These are phyloP conservation scores for Pichia deserticola DNA, from an alignment of 805 yeast genomes.

Conservation along the genomic window DNA sequence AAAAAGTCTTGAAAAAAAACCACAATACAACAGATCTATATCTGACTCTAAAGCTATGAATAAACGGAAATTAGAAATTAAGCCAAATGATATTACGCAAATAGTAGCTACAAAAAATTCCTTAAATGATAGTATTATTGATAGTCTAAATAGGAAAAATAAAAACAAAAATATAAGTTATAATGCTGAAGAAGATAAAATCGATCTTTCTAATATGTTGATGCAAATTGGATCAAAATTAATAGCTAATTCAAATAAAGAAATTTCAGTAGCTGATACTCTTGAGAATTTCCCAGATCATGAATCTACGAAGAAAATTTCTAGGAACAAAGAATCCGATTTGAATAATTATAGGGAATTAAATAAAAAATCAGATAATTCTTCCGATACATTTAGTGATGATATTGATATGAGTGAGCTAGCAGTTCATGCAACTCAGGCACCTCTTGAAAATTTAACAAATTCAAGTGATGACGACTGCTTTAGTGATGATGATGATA, in stretches of 20 bases:
- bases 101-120: slow-evolving; percentile 23
- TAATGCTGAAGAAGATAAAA: not conserved
- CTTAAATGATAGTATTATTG: slow-evolving; percentile 25
- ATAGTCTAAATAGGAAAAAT: slow-evolving; percentile 32
- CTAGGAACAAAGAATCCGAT: too few relatives aligned
- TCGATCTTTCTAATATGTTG: slow-evolving; percentile 22
- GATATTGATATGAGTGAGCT: slow-evolving; percentile 25
- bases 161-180: slow-evolving; percentile 14
- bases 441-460: not conserved
- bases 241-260: not conserved
- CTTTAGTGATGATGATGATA: slow-evolving; percentile 25
- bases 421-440: slow-evolving; percentile 1
- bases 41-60: not conserved
- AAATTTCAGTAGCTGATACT: too few relatives aligned
- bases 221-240: slow-evolving; percentile 18
- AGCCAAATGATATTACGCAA: slow-evolving; percentile 3
- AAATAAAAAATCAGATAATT: not conserved
- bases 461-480: slow-evolving; percentile 9
- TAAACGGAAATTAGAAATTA: not conserved
- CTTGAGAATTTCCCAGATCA: too few relatives aligned
- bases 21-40: not conserved
- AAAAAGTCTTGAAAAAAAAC: not conserved
- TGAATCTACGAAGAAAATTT: too few relatives aligned
- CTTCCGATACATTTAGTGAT: slow-evolving; percentile 22
- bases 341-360: too few relatives aligned